Evolutionary conservation across 306 rosid genomes (phyloP).

Genomic region (Prunus campanulata): DNA sequence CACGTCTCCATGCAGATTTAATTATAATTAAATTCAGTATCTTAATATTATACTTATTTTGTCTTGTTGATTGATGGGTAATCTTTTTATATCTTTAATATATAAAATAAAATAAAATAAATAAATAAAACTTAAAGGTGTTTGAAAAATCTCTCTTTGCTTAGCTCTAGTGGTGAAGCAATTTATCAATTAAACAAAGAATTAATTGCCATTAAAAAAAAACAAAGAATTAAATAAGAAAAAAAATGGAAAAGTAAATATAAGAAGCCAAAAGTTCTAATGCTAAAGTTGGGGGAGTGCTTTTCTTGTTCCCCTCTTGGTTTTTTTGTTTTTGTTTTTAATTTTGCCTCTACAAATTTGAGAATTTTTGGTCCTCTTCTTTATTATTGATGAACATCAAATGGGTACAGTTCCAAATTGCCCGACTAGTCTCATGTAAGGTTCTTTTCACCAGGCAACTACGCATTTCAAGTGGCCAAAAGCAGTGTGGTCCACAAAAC

Average conservation of each 20-base stretch:
- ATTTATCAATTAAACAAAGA: neutral
- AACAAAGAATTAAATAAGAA: neutral
- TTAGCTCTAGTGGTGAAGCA: neutral
- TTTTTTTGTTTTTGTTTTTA: no score
- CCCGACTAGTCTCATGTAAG: conserved; percentile 23
- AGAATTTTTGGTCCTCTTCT: no score
- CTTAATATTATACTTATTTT: neutral
- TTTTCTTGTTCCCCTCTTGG: neutral
- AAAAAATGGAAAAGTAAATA: neutral
- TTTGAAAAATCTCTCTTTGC: neutral
- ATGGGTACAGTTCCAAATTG: conserved; percentile 28
- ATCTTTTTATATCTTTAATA: neutral
- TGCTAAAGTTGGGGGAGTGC: neutral
- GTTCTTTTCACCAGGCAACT: conserved; percentile 33
- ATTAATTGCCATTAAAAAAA: neutral
- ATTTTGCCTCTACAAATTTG: no score
- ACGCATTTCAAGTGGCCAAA: conserved; percentile 31
- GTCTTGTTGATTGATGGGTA: conserved; percentile 1
- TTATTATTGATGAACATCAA: conserved; percentile 26
- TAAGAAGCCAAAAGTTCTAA: neutral
- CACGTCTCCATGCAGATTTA: conserved; percentile 11
- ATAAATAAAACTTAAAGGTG: neutral
- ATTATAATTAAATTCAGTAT: neutral
- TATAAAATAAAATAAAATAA: no score
- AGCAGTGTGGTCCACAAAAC: conserved; percentile 39